Evolutionary conservation across 257 asterid species (phyloP), one percentile per base, ranked within the genome.

Genomic region (Lycium ferocissimum): DNA sequence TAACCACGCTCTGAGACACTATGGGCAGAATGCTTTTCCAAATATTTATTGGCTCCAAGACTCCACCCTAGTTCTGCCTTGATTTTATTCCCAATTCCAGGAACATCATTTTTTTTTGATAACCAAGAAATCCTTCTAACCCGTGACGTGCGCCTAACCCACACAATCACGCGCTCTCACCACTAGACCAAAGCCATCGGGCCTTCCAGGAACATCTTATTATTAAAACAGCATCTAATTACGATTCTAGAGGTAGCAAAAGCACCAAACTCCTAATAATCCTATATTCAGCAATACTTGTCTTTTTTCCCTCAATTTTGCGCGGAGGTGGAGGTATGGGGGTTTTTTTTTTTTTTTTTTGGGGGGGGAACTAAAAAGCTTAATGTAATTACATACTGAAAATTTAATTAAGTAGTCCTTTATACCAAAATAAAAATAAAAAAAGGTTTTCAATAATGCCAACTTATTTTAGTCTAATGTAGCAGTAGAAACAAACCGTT

Each of bases 401-500:
- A 67, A 5, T 37, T 67, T 67, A n/a, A n/a, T 12, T 15, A 69
- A 17, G 51, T 69, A 69, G 49, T 38, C 20, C 14, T 17, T 37
- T 38, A 38, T 15, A 69, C 45, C 13, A 14, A 15, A 9, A 69
- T 37, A 7, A 7, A 37, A 40, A 14, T 38, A 69, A 40, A 10
- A 12, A 51, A 15, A 37, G 53, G 8, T 37, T 37, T 38, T 5
- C 71, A 63, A 63, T 40, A 26, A 63, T 26, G 17, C 40, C 53
- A 69, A 38, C 26, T 38, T 26, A 69, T 76, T 75, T 51, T 53
- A 65, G 47, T 45, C 65, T 67, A 83, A 75, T 11, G 3, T 75
- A 12, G 58, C 81, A 61, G 65, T 51, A 80, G 15, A 63, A 71
- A 89, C 96, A 83, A 79, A 95, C 99, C 84, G 98, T 91, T 87